Conservation (phyloP, 805 yeast genomes). For the Teunomyces stri region DNA sequence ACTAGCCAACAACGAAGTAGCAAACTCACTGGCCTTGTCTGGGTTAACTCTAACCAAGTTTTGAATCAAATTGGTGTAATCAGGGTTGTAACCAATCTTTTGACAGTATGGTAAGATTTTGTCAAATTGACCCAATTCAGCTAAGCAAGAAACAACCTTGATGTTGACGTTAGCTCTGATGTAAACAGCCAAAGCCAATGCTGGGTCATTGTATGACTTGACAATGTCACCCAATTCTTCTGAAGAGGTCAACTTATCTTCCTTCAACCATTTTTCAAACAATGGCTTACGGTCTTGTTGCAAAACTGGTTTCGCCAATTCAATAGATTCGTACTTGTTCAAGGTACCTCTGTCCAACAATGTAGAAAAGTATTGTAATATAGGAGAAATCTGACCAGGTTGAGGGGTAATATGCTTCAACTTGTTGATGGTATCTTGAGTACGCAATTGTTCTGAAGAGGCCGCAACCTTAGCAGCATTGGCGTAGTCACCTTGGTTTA, state of each 20-base stretch:
- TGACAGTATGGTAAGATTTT: constrained; percentile 92
- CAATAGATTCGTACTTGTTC: constrained; percentile 92
- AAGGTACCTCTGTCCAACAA: constrained; percentile 89
- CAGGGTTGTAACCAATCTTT: constrained; percentile 85
- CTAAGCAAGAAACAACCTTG: constrained; percentile 87
- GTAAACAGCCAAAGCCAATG: constrained; percentile 88
- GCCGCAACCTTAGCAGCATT: constrained; percentile 98
- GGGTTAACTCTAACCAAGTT: constrained; percentile 89
- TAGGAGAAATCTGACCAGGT: constrained; percentile 94
- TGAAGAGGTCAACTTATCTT: constrained; percentile 90
- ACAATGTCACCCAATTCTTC: constrained; percentile 97
- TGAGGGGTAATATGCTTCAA: constrained; percentile 86
- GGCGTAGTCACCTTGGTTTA: constrained; percentile 81
- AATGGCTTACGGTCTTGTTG: constrained; percentile 93
- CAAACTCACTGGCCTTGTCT: constrained; percentile 98
- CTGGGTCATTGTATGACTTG: constrained; percentile 73
- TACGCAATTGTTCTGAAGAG: constrained; percentile 86
- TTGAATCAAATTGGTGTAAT: constrained; percentile 84
- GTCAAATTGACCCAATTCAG: constrained; percentile 95
- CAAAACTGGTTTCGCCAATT: constrained; percentile 90
- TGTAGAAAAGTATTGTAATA: constrained; percentile 87
- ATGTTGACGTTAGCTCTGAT: constrained; percentile 77
- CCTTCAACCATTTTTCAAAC: constrained; percentile 94
- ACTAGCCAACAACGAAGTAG: constrained; percentile 69
- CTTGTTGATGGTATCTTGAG: constrained; percentile 90